A percentile compares a stretch with the other conserved stretches of the same genome.
These are phyloP conservation scores for Fomitopsis palustris DNA, from an alignment of 1,284 basidiomycete genomes.

Conservation along the genomic window DNA sequence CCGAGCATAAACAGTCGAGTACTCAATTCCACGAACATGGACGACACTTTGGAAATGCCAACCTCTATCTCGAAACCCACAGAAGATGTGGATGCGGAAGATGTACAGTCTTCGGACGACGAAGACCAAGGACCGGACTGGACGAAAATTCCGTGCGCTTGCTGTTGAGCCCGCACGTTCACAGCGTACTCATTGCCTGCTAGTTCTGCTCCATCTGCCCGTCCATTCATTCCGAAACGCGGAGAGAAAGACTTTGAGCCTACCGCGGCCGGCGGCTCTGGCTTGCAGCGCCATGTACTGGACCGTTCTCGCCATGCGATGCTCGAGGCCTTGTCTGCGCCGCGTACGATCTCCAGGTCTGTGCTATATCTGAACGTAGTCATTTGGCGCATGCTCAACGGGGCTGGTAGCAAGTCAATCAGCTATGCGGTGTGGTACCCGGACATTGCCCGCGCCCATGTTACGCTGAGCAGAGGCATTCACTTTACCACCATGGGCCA, in stretches of 20 bases:
- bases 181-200: slow-evolving; percentile 10
- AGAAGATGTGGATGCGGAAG: slow-evolving; percentile 28
- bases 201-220: slow-evolving; percentile 20
- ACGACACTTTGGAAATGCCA: slow-evolving; percentile 31
- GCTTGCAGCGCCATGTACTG: slow-evolving; percentile 75
- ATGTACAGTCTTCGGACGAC: slow-evolving; percentile 47
- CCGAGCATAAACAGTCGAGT: background rate
- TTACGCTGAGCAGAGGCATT: slow-evolving; percentile 71
- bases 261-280: slow-evolving; percentile 64
- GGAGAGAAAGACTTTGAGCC: slow-evolving; percentile 98
- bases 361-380: slow-evolving; percentile 14
- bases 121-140: slow-evolving; percentile 60
- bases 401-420: slow-evolving; percentile 55
- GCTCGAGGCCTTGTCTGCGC: slow-evolving; percentile 75
- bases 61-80: slow-evolving; percentile 14
- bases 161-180: slow-evolving; percentile 2
- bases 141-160: slow-evolving; percentile 48
- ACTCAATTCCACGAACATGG: slow-evolving; percentile 21
- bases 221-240: slow-evolving; percentile 78
- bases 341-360: slow-evolving; percentile 73
- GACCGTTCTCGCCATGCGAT: slow-evolving; percentile 76
- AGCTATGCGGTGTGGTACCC: slow-evolving; percentile 77
- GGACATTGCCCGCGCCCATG: slow-evolving; percentile 56
- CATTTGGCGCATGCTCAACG: slow-evolving; percentile 3
- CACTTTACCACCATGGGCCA: slow-evolving; percentile 80